A percentile compares a stretch with the other conserved stretches of the same genome.
These are phyloP conservation scores for Chaetomium sp. DNA, from an alignment of 2,329 filamentous ascomycete species.

Conservation along the genomic window DNA sequence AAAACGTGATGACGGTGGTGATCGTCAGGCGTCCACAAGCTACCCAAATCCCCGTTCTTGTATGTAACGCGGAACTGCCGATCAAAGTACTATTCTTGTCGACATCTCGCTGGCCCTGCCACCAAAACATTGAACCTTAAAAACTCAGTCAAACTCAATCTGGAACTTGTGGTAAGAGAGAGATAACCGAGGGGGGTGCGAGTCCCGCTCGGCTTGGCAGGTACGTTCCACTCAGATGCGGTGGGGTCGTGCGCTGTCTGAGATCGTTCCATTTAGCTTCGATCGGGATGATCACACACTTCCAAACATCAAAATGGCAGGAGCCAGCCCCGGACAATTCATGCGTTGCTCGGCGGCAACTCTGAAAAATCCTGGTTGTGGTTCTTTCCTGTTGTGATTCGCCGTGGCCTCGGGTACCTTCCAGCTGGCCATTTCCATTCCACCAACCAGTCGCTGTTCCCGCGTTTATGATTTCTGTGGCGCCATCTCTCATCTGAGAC, in stretches of 20 bases:
- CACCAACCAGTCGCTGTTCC: not conserved
- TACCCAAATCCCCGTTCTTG: not conserved
- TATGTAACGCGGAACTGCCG: not conserved
- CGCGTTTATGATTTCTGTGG: not conserved
- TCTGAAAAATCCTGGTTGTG: not conserved
- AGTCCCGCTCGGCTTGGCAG: slow-evolving; percentile 27
- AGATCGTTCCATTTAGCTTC: slow-evolving; percentile 37
- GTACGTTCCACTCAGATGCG: not conserved
- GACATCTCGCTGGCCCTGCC: not conserved
- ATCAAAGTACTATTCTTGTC: not conserved
- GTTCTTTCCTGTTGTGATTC: not conserved
- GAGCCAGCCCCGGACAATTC: slow-evolving; percentile 7
- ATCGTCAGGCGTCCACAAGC: not conserved
- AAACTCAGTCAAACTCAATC: not conserved
- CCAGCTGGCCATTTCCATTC: not conserved
- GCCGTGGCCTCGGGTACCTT: not conserved
- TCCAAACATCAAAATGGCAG: slow-evolving; percentile 19
- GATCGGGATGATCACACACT: slow-evolving; percentile 34
- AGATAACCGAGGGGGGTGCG: not conserved
- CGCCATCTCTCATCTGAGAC: slow-evolving; percentile 1
- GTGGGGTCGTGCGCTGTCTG: slow-evolving; percentile 24
- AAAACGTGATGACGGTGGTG: not conserved
- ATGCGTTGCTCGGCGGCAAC: slow-evolving; percentile 20
- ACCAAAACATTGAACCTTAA: not conserved
- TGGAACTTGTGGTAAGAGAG: not conserved